Evolutionary conservation across 2,329 filamentous ascomycete species (phyloP).

Genomic region (Fonsecaea monophora): DNA sequence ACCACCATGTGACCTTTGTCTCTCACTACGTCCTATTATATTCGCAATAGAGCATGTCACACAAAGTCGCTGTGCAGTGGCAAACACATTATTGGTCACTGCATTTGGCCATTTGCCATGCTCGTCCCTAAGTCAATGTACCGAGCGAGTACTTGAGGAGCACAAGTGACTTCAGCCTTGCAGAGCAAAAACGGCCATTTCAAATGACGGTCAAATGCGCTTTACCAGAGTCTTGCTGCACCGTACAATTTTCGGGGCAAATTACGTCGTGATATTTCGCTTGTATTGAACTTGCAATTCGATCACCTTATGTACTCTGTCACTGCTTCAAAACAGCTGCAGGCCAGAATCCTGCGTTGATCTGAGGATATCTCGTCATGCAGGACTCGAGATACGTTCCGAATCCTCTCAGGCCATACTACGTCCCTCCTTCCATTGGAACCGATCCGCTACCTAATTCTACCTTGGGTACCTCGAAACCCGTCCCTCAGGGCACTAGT

Average conservation of each 20-base stretch:
- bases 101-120: slow-evolving; percentile 42
- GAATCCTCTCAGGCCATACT: slow-evolving; percentile 67
- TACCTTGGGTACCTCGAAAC: slow-evolving; percentile 42
- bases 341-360: not conserved
- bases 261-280: slow-evolving; percentile 3
- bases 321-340: not conserved
- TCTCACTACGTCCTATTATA: slow-evolving; percentile 24
- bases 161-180: not conserved
- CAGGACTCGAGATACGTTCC: slow-evolving; percentile 52
- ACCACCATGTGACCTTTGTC: slow-evolving; percentile 54
- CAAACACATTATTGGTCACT: slow-evolving; percentile 44
- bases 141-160: not conserved
- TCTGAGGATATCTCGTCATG: slow-evolving; percentile 20
- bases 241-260: slow-evolving; percentile 4
- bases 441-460: slow-evolving; percentile 51
- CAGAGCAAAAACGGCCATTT: not conserved
- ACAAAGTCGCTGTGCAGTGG: slow-evolving; percentile 47
- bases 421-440: slow-evolving; percentile 70
- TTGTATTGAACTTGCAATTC: not conserved
- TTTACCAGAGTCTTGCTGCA: not conserved
- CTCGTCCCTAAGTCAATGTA: slow-evolving; percentile 47
- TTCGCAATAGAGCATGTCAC: slow-evolving; percentile 47
- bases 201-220: not conserved
- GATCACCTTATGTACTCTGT: slow-evolving; percentile 6
- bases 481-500: slow-evolving; percentile 50